These are phyloP conservation scores for Volvariella surrecta DNA, from an alignment of 1,284 basidiomycete species.

Conservation along the genomic window DNA sequence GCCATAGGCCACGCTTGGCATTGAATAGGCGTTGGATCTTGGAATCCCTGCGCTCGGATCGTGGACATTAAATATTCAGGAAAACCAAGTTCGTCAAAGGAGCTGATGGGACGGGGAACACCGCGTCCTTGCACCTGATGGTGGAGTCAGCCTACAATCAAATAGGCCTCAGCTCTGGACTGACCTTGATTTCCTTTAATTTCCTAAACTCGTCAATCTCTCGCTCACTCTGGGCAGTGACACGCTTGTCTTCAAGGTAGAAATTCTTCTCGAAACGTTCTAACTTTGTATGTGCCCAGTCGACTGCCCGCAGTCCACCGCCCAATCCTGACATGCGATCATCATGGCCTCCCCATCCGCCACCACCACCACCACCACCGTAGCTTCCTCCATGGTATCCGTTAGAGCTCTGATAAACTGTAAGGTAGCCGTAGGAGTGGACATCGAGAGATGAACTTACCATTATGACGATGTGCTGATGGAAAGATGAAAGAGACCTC, in stretches of 20 bases:
- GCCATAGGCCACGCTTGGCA: conserved; percentile 99
- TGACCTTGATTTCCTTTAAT: conserved; percentile 82
- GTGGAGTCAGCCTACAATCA: no score
- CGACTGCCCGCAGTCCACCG: conserved; percentile 73
- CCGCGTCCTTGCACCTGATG: conserved; percentile 77
- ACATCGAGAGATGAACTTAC: conserved; percentile 15
- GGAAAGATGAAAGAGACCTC: conserved; percentile 4
- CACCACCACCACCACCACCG: conserved; percentile 35
- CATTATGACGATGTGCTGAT: conserved; percentile 20
- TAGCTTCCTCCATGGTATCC: conserved; percentile 29
- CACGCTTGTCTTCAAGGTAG: conserved; percentile 89
- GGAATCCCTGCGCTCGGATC: conserved; percentile 91
- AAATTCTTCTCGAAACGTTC: conserved; percentile 95
- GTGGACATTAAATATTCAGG: conserved; percentile 94
- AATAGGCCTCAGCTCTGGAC: conserved; percentile 4
- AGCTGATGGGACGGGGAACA: conserved; percentile 85
- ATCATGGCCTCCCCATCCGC: conserved; percentile 50
- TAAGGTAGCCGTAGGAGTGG: neutral
- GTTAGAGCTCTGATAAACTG: conserved; percentile 30
- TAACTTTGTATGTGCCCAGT: conserved; percentile 75
- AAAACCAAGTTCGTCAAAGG: conserved; percentile 93
- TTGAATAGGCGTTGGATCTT: conserved; percentile 88
- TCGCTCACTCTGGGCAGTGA: conserved; percentile 69
- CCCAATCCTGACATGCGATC: conserved; percentile 86
- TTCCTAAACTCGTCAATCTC: conserved; percentile 88